Evolutionary conservation across 257 asterid genomes (phyloP), one percentile per base, ranked within the genome.

Genomic region (Solanum verrucosum): DNA sequence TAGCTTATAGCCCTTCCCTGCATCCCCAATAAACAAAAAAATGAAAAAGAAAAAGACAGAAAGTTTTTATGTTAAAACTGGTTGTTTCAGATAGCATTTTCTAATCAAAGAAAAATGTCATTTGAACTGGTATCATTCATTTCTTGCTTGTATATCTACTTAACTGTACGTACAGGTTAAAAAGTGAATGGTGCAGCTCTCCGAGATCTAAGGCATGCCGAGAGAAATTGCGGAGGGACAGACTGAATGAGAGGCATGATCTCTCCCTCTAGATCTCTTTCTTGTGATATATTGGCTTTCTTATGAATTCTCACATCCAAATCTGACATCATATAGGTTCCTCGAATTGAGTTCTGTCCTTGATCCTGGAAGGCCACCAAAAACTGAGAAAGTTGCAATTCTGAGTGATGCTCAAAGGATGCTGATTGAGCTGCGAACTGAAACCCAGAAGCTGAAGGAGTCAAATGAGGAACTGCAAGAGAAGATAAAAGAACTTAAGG

Each of bases 401-500:
- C 88, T 89, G 35, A 75, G 87, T 34, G 90, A 88, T 38, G 88
- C 90, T 85, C 84, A 37, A 78, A 89, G 85, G 38, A 85, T 84
- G 87, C 67, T 89, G 56, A 86, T 83, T 87, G 87, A 84, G 40
- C 90, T 89, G 16, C 86, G 88, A 89, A 46, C 27, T 71, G 90
- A 89, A 68, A 83, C 83, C 20, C 78, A 84, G 83, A 88, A 85
- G 88, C 88, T 89, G 87, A 85, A 87, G 71, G 88, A 87, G 68
- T 89, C 90, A n/a, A 89, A 87, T 33, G 84, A 77, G 38, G 91
- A 89, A 11, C 67, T 89, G 85, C 79, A 31, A 20, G 87, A 87
- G 75, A 89, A 89, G 82, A 87, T 89, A 40, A 85, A 70, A 82
- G 91, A 89, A 86, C 67, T 89, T 38, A 87, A 89, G 91, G 91